phyloP scores from a whole-genome alignment of 257 asterid genomes.

The Perilla frutescens region DNA sequence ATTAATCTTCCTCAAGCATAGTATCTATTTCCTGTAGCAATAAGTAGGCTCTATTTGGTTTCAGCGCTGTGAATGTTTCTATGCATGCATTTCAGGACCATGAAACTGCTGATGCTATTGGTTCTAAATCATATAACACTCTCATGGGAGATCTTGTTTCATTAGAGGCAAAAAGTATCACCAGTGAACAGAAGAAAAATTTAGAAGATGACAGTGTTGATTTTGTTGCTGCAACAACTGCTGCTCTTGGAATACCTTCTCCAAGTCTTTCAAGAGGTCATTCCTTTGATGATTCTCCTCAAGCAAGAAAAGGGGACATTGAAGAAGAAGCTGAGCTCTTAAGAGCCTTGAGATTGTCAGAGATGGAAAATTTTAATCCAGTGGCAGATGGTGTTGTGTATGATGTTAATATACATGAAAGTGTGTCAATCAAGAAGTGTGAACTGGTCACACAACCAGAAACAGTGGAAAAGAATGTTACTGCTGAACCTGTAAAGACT shows the following conservation, averaged over 20 bases:
- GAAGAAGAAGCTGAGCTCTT: slow-evolving; percentile 83
- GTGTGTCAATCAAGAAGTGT: slow-evolving; percentile 36
- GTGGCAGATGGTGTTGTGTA: slow-evolving; percentile 38
- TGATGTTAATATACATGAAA: slow-evolving; percentile 44
- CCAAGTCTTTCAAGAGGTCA: slow-evolving; percentile 86
- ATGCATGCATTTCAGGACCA: slow-evolving; percentile 58
- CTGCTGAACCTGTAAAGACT: slow-evolving; percentile 37
- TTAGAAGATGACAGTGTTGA: slow-evolving; percentile 79
- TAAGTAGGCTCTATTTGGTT: slow-evolving; percentile 10
- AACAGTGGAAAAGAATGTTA: slow-evolving; percentile 36
- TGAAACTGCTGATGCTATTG: slow-evolving; percentile 80
- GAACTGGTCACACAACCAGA: slow-evolving; percentile 42
- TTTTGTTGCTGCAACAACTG: slow-evolving; percentile 96
- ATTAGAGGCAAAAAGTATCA: slow-evolving; percentile 63
- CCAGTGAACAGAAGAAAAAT: slow-evolving; percentile 46
- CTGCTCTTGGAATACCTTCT: slow-evolving; percentile 94
- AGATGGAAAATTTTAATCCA: slow-evolving; percentile 45
- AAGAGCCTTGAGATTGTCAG: slow-evolving; percentile 68
- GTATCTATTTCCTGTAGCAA: slow-evolving; percentile 24
- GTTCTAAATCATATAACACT: slow-evolving; percentile 87
- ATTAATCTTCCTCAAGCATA: background rate
- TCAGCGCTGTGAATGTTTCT: slow-evolving; percentile 29
- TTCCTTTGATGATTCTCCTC: slow-evolving; percentile 75
- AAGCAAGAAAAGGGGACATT: slow-evolving; percentile 73
- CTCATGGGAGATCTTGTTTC: slow-evolving; percentile 93